Evolutionary conservation across 768 basidiomycete genomes (phyloP), one percentile per base, ranked within the genome.

Genomic region (Collybiopsis luxurians): DNA sequence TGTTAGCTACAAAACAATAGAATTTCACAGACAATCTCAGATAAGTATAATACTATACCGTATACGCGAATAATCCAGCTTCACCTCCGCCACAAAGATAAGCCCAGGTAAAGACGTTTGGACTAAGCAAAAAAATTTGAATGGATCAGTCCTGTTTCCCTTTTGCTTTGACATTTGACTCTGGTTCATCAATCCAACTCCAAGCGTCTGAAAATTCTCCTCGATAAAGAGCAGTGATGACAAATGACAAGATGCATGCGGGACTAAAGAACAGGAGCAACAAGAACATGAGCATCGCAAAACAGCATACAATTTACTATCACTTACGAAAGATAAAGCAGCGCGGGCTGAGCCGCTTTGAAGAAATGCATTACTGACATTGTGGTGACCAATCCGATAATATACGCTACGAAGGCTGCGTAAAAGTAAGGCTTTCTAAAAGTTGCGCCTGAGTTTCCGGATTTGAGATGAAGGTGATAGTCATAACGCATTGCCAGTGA

Each of bases 401-500:
- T 72, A 70, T 98, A 98, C 23, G 87, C 92, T 4, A 71, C 59
- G 53, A 98, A 67, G 34, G 81, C 76, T 10, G 87, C 79, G 39
- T 67, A 73, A 69, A 97, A 98, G 72, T 95, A 97, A 0, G 88
- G 85, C 70, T 86, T 90, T 1, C 64, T 55, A 70, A 86, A 89
- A 53, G 63, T 12, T 48, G 62, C 40, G 31, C 61, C 60, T 28
- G 63, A 64, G 55, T 53, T 48, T 7, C 26, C 28, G 28, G 7
- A 24, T 26, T 46, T 28, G 15, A 54, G 19, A 27, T 71, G 76
- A 47, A 77, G 79, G 61, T 81, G 72, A 53, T 81, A 71, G 74
- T 98, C 96, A 70, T 89, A 95, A 36, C 96, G 89, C 42, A 98
- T 79, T 3, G 88, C 92, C 13, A 94, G 80, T 17, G 92, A 87